Evolutionary conservation across 1,139 yeast species (phyloP).

Genomic region (Pichia norvegensis): DNA sequence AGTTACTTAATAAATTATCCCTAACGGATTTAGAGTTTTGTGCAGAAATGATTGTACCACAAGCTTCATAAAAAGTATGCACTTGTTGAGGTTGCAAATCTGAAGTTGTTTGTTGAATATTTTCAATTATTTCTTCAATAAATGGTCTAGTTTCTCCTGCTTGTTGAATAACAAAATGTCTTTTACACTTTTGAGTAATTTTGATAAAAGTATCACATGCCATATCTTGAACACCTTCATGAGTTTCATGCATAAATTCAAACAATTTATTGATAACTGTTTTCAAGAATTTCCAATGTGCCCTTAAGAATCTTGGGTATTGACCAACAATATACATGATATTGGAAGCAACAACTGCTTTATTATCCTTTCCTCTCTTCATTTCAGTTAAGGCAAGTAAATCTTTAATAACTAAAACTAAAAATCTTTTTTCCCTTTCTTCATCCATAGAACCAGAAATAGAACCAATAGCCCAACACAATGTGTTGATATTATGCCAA

Average conservation of each 20-base stretch:
- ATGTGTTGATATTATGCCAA: constrained; percentile 93
- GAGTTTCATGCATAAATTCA: constrained; percentile 99
- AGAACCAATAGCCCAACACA: constrained; percentile 99
- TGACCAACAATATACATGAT: constrained; percentile 99
- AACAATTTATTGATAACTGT: constrained; percentile 92
- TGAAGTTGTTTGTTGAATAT: constrained; percentile 77
- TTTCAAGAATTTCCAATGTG: constrained; percentile 95
- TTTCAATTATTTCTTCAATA: constrained; percentile 79
- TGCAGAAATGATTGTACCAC: constrained; percentile 89
- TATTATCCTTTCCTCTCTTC: constrained; percentile 95
- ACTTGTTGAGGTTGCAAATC: constrained; percentile 96
- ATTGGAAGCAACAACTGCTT: constrained; percentile 97
- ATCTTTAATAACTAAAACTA: constrained; percentile 89
- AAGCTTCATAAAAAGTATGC: constrained; percentile 95
- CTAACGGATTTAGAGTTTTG: constrained; percentile 59
- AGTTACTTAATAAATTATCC: constrained; percentile 63
- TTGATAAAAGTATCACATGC: constrained; percentile 98
- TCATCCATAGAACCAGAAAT: constrained; percentile 98
- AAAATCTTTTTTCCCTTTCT: constrained; percentile 90
- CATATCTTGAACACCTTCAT: constrained; percentile 99
- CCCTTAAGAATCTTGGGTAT: constrained; percentile 92
- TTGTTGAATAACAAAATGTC: constrained; percentile 87
- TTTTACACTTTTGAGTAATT: constrained; percentile 88
- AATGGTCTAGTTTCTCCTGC: constrained; percentile 87
- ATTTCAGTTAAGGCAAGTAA: constrained; percentile 84